Conservation (phyloP, 2,329 filamentous ascomycete species). For the Venturiaceae sp. region DNA sequence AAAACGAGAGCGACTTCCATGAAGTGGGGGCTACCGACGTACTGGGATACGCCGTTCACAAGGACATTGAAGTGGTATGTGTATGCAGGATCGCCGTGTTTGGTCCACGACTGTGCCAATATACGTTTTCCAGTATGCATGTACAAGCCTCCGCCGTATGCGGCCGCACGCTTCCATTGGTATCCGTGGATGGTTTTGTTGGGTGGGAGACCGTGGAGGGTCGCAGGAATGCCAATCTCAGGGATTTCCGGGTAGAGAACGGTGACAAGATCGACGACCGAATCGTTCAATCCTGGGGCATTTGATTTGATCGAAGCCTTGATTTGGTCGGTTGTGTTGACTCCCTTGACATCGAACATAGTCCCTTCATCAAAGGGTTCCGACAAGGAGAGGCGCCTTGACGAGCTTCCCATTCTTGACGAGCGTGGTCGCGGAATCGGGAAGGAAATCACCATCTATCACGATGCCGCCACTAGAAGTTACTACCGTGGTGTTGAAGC, state of each 20-base stretch:
- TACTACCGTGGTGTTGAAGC: slow-evolving; percentile 41
- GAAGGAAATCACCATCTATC: slow-evolving; percentile 41
- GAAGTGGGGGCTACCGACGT: slow-evolving; percentile 49
- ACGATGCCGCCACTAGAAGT: no score
- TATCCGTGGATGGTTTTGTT: slow-evolving; percentile 13
- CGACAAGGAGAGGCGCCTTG: slow-evolving; percentile 35
- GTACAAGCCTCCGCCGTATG: slow-evolving; percentile 41
- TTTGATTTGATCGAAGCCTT: no score
- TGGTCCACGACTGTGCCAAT: slow-evolving; percentile 42
- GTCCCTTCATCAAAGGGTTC: slow-evolving; percentile 38
- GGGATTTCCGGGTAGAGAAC: neutral
- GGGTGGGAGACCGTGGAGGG: neutral
- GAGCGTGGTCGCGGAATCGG: slow-evolving; percentile 37
- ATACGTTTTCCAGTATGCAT: slow-evolving; percentile 48
- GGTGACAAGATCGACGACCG: no score
- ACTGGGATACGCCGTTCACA: slow-evolving; percentile 28
- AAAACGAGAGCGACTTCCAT: slow-evolving; percentile 39
- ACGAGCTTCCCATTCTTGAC: slow-evolving; percentile 33
- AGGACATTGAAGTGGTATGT: slow-evolving; percentile 54
- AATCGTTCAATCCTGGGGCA: no score
- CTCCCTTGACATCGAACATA: neutral
- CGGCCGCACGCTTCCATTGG: slow-evolving; percentile 44
- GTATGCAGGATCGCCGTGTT: slow-evolving; percentile 40
- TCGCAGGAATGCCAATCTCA: neutral
- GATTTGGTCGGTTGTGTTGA: neutral